Base-by-base conservation (phyloP, 208 protist genomes). In the Acanthamoeba triangularis region DNA sequence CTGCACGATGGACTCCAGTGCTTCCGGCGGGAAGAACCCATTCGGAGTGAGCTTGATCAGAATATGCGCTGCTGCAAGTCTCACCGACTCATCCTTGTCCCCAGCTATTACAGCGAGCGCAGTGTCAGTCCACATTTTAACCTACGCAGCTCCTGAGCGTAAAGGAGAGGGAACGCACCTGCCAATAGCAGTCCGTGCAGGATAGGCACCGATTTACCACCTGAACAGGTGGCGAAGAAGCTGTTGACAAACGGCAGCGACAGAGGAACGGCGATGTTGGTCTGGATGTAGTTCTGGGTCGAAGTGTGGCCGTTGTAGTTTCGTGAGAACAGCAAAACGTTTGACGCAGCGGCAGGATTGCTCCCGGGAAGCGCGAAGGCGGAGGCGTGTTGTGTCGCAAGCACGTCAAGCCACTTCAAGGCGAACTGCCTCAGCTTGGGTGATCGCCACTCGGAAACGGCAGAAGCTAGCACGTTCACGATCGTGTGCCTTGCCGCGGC, bases 1-100 rank as follows among this genome's bases (percentile, higher is more conserved):
- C 20, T 88, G 54, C 23, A 88, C 80, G n/a, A 88, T 88, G 54
- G 47, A 6, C 18, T 88, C 80, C 44, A 88, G 25, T 30, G 47
- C 28, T 65, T 88, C 54, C 20, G 80, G 35, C 16, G 44, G 54
- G 59, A 88, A 56, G 16, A 88, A 16, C 11, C 16, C 14, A 20
- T 28, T 61, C 20, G 49, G 47, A 0, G 44, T 65, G 16, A 88
- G 37, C 80, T 88, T 88, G 47, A 18, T 10, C 44, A 88, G 33
- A 37, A 88, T 52, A 14, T 56, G 80, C n/a, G 54, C 80, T 65
- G 54, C 80, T 59, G 11, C n/a, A 0, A 88, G 33, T 37, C 80
- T 28, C 3, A 88, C 54, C 18, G n/a, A 20, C n/a, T 88, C 80
- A 16, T 88, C 80, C 80, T 61, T 47, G 18, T 61, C 54, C 10